phyloP scores from a whole-genome alignment of 768 basidiomycete species.

The Crepidotus variabilis region DNA sequence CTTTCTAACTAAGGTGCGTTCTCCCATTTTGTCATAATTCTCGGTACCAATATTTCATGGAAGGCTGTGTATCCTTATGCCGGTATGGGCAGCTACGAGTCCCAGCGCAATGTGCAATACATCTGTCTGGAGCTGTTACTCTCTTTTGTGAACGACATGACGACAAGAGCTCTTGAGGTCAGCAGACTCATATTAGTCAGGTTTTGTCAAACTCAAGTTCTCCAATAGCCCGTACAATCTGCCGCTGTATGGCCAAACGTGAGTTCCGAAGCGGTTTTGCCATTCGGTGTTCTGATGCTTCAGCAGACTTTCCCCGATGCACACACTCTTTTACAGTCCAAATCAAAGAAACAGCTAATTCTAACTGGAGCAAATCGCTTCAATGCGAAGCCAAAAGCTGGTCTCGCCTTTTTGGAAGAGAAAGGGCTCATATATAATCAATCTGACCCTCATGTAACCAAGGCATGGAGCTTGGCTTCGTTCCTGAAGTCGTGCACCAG shows the following conservation, averaged over 20 bases:
- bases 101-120: slow-evolving; percentile 76
- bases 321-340: slow-evolving; percentile 57
- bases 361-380: slow-evolving; percentile 82
- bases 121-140: slow-evolving; percentile 86
- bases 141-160: slow-evolving; percentile 86
- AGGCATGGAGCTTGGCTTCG: slow-evolving; percentile 66
- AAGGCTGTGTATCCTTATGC: slow-evolving; percentile 81
- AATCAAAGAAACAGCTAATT: slow-evolving; percentile 85
- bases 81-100: slow-evolving; percentile 51
- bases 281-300: slow-evolving; percentile 1
- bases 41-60: not conserved
- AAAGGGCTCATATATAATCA: slow-evolving; percentile 83
- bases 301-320: slow-evolving; percentile 51
- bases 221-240: slow-evolving; percentile 26
- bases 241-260: slow-evolving; percentile 61
- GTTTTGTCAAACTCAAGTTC: slow-evolving; percentile 9
- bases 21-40: not conserved
- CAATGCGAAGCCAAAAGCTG: slow-evolving; percentile 90
- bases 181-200: slow-evolving; percentile 12
- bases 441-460: slow-evolving; percentile 50
- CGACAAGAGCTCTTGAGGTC: slow-evolving; percentile 51
- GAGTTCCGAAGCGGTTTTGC: slow-evolving; percentile 18
- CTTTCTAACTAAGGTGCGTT: slow-evolving; percentile 79
- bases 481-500: slow-evolving; percentile 84
- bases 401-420: slow-evolving; percentile 88